These are phyloP conservation scores for Laguncularia racemosa DNA, from an alignment of 345 rosid genomes.

Conservation along the genomic window DNA sequence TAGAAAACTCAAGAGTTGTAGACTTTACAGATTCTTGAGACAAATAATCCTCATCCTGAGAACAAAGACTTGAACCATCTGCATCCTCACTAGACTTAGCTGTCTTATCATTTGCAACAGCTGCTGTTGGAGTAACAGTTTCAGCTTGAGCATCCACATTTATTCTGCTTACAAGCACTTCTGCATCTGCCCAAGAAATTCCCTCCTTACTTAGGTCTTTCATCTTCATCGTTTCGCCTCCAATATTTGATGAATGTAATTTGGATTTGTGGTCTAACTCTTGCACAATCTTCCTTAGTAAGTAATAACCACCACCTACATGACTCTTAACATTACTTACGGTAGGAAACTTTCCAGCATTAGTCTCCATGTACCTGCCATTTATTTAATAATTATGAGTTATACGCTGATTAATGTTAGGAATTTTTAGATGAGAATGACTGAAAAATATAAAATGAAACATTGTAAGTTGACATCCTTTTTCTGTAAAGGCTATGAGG, in stretches of 20 bases:
- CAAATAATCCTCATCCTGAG: too few species aligned
- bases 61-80: too few species aligned
- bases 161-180: not conserved
- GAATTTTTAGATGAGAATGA: too few species aligned
- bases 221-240: conserved; percentile 5
- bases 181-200: conserved; percentile 5
- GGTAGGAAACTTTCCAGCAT: conserved; percentile 41
- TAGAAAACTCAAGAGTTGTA: too few species aligned
- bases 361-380: conserved; percentile 29
- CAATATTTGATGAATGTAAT: conserved; percentile 8
- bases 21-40: too few species aligned
- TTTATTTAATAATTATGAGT: not conserved
- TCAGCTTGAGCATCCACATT: conserved; percentile 6
- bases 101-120: not conserved
- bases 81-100: too few species aligned
- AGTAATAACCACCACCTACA: conserved; percentile 39
- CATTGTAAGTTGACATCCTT: not conserved
- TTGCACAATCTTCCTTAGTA: conserved; percentile 25
- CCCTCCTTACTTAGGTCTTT: conserved; percentile 2
- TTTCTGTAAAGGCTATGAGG: not conserved
- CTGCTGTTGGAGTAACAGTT: conserved; percentile 2
- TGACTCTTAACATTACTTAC: conserved; percentile 12
- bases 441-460: not conserved
- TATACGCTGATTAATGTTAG: not conserved
- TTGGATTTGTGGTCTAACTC: conserved; percentile 28